Evolutionary conservation across 2,329 filamentous ascomycete species (phyloP), one percentile per base, ranked within the genome.

Genomic region (Fusarium sp.): DNA sequence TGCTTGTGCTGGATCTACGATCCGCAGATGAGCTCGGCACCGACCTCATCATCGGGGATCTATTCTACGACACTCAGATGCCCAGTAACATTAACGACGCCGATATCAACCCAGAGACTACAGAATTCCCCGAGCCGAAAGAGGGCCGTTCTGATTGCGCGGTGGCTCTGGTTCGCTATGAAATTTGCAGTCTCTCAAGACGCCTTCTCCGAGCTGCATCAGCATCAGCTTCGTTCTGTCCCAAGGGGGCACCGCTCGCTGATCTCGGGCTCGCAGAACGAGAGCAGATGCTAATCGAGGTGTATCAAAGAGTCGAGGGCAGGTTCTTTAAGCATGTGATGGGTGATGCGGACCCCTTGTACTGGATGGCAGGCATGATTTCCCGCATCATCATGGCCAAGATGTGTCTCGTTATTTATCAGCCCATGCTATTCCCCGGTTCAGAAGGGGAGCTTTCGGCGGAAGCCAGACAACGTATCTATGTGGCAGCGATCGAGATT

Each of bases 331-430:
- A 83, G 41, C 84, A 91, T 66, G 87, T 87, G 61, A 82, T 88
- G 65, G 85, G 86, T 78, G 80, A 84, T 50, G 83, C 76, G 72
- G 81, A 89, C 54, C 86, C 88, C 0, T 83, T 94, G 1, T 91
- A 91, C 72, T 94, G 92, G 91, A 89, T 93, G 29, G 89, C 89
- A 9, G 91, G 90, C 5, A 93, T 92, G 31, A 86, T 94, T 27
- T 88, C 90, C 4, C 89, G 93, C 11, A 86, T 96, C 35, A 91
- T 95, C 71, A 89, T 95, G 83, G 91, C 92, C 57, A 96, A 95
- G 82, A 91, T 95, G 85, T 94, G 92, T 84, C 86, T 97, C 39
- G 88, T 95, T 69, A 88, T 94, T 3, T 93, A 96, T 77, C 92
- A 96, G 76, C 93, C 93, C 0, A 88, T 92, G 77, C 90, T 93